Conservation (phyloP, 192 early-diverging fungal genomes). For the Glomus cerebriforme region DNA sequence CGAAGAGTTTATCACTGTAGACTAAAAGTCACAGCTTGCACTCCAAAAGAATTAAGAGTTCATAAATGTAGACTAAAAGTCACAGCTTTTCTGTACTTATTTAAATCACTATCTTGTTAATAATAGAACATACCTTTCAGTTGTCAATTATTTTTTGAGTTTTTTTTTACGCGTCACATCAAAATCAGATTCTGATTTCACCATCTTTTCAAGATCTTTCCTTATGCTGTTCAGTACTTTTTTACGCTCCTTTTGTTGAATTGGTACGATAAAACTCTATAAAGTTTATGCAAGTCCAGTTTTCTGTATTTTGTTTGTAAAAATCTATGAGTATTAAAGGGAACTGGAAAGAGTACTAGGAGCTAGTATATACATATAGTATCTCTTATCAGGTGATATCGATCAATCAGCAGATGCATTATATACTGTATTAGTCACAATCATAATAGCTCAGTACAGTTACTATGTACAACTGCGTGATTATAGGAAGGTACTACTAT, state of each 20-base stretch:
- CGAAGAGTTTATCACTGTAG: conserved; percentile 30
- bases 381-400: no score
- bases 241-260: conserved; percentile 4
- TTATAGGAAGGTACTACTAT: no score
- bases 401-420: no score
- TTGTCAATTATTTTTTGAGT: conserved; percentile 20
- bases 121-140: conserved; percentile 22
- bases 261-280: conserved; percentile 19
- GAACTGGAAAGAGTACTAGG: no score
- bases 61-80: conserved; percentile 29
- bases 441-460: no score
- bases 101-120: conserved; percentile 17
- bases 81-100: conserved; percentile 26
- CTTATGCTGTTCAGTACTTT: conserved; percentile 26
- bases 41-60: conserved; percentile 21
- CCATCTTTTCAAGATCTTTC: conserved; percentile 3
- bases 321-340: no score
- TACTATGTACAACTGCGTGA: no score
- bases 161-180: conserved; percentile 10
- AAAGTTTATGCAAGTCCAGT: conserved; percentile 21
- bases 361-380: no score
- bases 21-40: conserved; percentile 28
- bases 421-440: no score
- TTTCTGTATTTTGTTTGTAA: conserved; percentile 18
- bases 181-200: background rate